A percentile compares a stretch with the other conserved stretches of the same genome.
phyloP scores from a whole-genome alignment of 2,329 filamentous ascomycete genomes.

The Fusarium sp. region DNA sequence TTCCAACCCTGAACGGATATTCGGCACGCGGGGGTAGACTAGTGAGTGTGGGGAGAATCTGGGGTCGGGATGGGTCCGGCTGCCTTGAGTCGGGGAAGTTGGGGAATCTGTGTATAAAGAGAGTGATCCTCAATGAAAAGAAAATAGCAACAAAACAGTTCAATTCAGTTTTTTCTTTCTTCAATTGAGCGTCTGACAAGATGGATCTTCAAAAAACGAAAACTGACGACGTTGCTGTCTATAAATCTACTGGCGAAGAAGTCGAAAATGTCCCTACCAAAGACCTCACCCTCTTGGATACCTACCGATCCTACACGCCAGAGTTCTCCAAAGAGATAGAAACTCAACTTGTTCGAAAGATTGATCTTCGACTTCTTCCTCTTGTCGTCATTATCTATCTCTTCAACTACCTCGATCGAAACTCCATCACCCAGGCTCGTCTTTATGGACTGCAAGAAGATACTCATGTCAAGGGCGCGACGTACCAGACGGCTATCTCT shows the following conservation, averaged over 20 bases:
- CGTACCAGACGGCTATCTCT: not conserved
- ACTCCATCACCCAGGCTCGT: not conserved
- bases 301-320: not conserved
- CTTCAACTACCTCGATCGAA: not conserved
- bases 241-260: not conserved
- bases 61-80: not conserved
- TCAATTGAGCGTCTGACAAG: fast-evolving
- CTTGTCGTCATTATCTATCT: not conserved
- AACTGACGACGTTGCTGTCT: not conserved
- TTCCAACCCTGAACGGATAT: not conserved
- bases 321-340: not conserved
- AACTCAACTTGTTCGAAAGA: not conserved
- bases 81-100: not conserved
- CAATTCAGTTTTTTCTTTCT: not conserved
- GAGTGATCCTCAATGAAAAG: not conserved
- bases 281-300: not conserved
- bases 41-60: not conserved
- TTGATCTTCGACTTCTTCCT: not conserved
- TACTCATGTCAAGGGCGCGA: not conserved
- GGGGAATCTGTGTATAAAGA: not conserved
- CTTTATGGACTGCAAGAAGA: not conserved
- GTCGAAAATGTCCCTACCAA: not conserved
- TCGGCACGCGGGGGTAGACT: not conserved
- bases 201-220: not conserved
- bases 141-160: fast-evolving